Conservation (phyloP, 1,284 basidiomycete genomes). For the Sporisorium sorghi region DNA sequence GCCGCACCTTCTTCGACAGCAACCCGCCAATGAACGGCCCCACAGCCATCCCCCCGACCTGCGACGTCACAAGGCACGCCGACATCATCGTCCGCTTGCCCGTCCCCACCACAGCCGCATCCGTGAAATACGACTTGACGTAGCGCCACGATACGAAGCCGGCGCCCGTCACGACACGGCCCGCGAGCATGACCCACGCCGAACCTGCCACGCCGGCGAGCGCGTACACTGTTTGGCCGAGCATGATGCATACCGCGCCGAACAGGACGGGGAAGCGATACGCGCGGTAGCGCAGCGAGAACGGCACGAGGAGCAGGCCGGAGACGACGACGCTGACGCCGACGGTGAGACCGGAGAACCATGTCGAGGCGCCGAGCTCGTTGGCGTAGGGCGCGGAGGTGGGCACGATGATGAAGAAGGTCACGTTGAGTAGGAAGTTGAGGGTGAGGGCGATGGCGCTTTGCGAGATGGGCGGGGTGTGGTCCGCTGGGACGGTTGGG, state of each 20-base stretch:
- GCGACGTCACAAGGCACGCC: slow-evolving; percentile 50
- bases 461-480: slow-evolving; percentile 35
- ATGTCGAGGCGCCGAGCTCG: slow-evolving; percentile 46
- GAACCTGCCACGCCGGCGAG: slow-evolving; percentile 40
- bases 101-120: slow-evolving; percentile 42
- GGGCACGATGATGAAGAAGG: slow-evolving; percentile 59
- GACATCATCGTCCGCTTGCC: slow-evolving; percentile 46
- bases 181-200: slow-evolving; percentile 50
- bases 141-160: slow-evolving; percentile 52
- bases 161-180: slow-evolving; percentile 38
- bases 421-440: slow-evolving; percentile 54
- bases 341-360: slow-evolving; percentile 54
- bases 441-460: slow-evolving; percentile 36
- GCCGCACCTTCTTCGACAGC: slow-evolving; percentile 31
- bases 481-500: slow-evolving; percentile 20
- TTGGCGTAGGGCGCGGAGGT: slow-evolving; percentile 45
- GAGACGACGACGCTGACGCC: slow-evolving; percentile 43
- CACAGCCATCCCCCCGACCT: slow-evolving; percentile 52
- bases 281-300: slow-evolving; percentile 35
- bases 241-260: slow-evolving; percentile 38
- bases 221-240: slow-evolving; percentile 47
- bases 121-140: slow-evolving; percentile 51
- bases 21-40: slow-evolving; percentile 48
- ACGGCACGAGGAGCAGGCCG: slow-evolving; percentile 41
- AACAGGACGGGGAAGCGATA: slow-evolving; percentile 47